Conservation (phyloP, 352 stramenopile genomes). For the Globisporangium parvum region DNA sequence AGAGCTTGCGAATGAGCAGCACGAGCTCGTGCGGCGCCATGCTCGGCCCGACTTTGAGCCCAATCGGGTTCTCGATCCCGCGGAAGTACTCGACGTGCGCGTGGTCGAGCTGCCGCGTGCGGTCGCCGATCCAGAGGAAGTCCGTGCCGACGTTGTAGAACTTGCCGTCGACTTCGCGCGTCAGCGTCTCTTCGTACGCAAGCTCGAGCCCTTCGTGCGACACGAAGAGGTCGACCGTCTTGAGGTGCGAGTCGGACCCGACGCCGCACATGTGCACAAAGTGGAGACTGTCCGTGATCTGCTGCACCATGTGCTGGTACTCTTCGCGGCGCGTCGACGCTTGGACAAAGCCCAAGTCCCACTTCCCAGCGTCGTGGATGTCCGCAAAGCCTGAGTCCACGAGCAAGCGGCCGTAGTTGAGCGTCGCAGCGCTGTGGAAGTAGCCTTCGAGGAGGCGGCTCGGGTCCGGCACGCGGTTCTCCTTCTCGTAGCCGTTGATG, state of each 20-base stretch:
- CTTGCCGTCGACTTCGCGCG: slow-evolving; percentile 89
- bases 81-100: slow-evolving; percentile 98
- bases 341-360: slow-evolving; percentile 98
- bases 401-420: slow-evolving; percentile 97
- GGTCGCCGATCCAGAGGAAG: slow-evolving; percentile 98
- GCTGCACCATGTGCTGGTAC: slow-evolving; percentile 94
- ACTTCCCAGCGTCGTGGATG: slow-evolving; percentile 95
- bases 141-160: slow-evolving; percentile 98
- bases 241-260: slow-evolving; percentile 87
- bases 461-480: slow-evolving; percentile 92
- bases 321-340: slow-evolving; percentile 90
- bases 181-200: slow-evolving; percentile 98
- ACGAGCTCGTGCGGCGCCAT: slow-evolving; percentile 94
- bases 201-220: slow-evolving; percentile 98
- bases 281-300: slow-evolving; percentile 96
- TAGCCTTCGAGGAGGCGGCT: slow-evolving; percentile 94
- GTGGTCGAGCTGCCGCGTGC: slow-evolving; percentile 96
- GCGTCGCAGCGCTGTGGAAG: slow-evolving; percentile 95
- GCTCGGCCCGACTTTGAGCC: slow-evolving; percentile 97
- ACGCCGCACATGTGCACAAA: slow-evolving; percentile 96
- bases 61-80: slow-evolving; percentile 97
- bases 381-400: slow-evolving; percentile 95
- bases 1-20: slow-evolving; percentile 93
- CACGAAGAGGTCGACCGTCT: slow-evolving; percentile 96
- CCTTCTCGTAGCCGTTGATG: slow-evolving; percentile 94